Conservation (phyloP, 2,329 filamentous ascomycete genomes). For the Exophiala sp. region DNA sequence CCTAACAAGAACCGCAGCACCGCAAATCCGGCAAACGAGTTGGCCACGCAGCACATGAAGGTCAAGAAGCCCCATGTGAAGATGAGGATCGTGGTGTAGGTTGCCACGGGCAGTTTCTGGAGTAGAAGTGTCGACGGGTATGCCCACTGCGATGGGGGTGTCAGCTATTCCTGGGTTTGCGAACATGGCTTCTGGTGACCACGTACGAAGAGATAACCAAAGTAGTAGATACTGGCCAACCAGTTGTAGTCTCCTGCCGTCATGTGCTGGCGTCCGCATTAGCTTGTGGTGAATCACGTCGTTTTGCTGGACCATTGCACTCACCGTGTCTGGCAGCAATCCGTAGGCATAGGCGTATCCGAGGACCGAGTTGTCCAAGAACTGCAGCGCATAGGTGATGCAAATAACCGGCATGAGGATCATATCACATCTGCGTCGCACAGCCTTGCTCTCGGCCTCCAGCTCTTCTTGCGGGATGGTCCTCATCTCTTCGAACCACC, state of each 20-base stretch:
- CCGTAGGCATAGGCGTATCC: constrained; percentile 39
- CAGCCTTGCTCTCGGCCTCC: constrained; percentile 5
- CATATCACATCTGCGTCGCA: constrained; percentile 4
- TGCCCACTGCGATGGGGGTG: constrained; percentile 29
- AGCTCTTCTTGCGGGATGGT: constrained; percentile 3
- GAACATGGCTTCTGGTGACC: not conserved
- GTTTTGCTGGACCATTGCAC: no score
- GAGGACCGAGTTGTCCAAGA: constrained; percentile 41
- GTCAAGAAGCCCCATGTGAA: constrained; percentile 40
- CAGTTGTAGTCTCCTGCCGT: constrained; percentile 37
- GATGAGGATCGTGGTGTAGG: constrained; percentile 38
- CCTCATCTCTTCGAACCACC: constrained; percentile 9
- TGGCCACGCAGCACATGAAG: constrained; percentile 34
- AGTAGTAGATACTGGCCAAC: constrained; percentile 42
- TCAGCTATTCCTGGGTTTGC: not conserved
- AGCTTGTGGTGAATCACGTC: no score
- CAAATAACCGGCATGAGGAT: constrained; percentile 7
- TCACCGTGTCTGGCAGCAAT: constrained; percentile 31
- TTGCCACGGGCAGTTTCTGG: constrained; percentile 40
- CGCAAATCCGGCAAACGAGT: constrained; percentile 39
- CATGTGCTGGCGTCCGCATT: constrained; percentile 21
- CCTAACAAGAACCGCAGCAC: constrained; percentile 44
- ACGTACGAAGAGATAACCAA: constrained; percentile 38
- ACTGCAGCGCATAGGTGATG: constrained; percentile 44
- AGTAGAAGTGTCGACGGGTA: constrained; percentile 39